phyloP scores from a whole-genome alignment of 1,284 basidiomycete species.

The Macrocybe sp. region DNA sequence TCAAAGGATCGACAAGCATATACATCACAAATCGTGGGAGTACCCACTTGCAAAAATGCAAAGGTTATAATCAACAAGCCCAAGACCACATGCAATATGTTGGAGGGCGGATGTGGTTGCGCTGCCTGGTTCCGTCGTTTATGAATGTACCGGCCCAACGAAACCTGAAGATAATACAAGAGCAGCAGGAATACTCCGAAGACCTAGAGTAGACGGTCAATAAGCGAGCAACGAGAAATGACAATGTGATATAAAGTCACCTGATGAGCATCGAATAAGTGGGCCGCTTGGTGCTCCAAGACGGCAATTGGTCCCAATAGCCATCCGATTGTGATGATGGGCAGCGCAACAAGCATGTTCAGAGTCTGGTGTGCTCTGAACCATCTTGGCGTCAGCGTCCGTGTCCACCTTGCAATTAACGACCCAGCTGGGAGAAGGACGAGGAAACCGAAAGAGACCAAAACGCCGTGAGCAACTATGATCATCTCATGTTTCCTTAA shows the following conservation, averaged over 20 bases:
- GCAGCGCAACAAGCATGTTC: slow-evolving; percentile 42
- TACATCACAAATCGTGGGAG: not conserved
- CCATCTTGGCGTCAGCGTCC: slow-evolving; percentile 55
- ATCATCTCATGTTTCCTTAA: slow-evolving; percentile 29
- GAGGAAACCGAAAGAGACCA: slow-evolving; percentile 54
- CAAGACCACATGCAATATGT: slow-evolving; percentile 43
- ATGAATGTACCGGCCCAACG: slow-evolving; percentile 55
- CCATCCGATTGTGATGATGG: slow-evolving; percentile 47
- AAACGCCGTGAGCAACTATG: slow-evolving; percentile 48
- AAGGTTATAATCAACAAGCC: slow-evolving; percentile 41
- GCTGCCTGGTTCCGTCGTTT: slow-evolving; percentile 25
- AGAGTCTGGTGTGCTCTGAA: slow-evolving; percentile 49
- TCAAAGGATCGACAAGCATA: slow-evolving; percentile 1
- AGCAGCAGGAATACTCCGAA: slow-evolving; percentile 50
- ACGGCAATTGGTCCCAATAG: slow-evolving; percentile 47
- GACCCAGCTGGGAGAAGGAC: slow-evolving; percentile 55
- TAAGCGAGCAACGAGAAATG: slow-evolving; percentile 1
- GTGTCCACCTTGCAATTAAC: slow-evolving; percentile 54
- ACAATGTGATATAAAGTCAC: slow-evolving; percentile 18
- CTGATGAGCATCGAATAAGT: slow-evolving; percentile 47
- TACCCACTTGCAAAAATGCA: slow-evolving; percentile 43
- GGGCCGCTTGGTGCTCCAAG: slow-evolving; percentile 34
- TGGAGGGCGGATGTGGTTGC: slow-evolving; percentile 39
- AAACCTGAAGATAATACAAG: slow-evolving; percentile 49
- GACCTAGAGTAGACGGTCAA: slow-evolving; percentile 28